Percentiles rank a stretch among this genome's conserved stretches.
phyloP scores from a whole-genome alignment of 1,284 basidiomycete genomes.

The Moesziomyces sp. region DNA sequence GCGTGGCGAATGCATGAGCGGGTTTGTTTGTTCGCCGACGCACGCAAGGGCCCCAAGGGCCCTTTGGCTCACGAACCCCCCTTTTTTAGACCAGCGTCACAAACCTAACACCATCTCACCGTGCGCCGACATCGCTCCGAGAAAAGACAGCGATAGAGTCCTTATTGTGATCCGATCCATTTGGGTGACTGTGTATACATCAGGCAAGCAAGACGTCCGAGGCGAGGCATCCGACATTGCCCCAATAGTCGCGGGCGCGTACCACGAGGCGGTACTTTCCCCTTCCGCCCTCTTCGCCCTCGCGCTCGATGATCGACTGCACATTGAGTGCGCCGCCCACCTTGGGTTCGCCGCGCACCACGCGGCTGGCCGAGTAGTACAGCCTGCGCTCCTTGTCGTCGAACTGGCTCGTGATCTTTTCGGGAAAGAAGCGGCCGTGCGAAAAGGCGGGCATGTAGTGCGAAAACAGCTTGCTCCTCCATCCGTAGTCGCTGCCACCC shows the following conservation, averaged over 20 bases:
- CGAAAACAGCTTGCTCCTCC: conserved; percentile 45
- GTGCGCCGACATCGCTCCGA: neutral
- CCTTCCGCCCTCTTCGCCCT: conserved; percentile 24
- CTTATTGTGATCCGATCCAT: neutral
- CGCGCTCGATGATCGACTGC: conserved; percentile 20
- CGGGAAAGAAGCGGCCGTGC: conserved; percentile 41
- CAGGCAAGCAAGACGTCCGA: conserved; percentile 39
- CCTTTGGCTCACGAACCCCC: no score
- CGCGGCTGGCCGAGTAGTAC: conserved; percentile 50
- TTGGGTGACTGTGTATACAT: neutral
- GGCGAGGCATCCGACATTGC: conserved; percentile 52
- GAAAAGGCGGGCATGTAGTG: conserved; percentile 53
- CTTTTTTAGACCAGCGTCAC: no score
- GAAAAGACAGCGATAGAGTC: neutral
- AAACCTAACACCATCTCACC: no score
- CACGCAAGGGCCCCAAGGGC: no score
- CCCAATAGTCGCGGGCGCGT: conserved; percentile 54
- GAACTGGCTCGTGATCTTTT: conserved; percentile 51
- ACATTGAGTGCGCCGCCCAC: conserved; percentile 45
- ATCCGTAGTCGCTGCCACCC: conserved; percentile 11
- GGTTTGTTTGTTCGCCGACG: no score
- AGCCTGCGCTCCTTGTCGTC: conserved; percentile 56
- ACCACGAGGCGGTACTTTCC: conserved; percentile 56
- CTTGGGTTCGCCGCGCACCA: conserved; percentile 42
- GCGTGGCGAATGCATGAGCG: no score